These are phyloP conservation scores for Pyrus bretschneideri DNA, from an alignment of 306 rosid species.

Conservation along the genomic window DNA sequence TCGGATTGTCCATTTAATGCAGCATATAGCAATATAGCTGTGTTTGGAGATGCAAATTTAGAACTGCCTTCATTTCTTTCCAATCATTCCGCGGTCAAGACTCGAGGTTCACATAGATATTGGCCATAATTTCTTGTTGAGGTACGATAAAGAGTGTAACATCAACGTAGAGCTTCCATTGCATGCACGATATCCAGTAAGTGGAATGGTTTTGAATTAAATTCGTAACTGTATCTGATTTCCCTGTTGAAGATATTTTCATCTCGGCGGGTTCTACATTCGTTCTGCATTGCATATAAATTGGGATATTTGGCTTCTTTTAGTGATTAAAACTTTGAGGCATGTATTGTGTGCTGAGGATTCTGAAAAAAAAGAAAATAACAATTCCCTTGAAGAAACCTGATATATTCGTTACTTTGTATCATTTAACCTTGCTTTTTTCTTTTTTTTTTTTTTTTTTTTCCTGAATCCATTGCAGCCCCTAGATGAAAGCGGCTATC, in stretches of 20 bases:
- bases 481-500: slow-evolving; percentile 62
- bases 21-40: slow-evolving; percentile 54
- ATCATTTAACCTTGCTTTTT: neutral
- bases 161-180: slow-evolving; percentile 53
- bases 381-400: no score
- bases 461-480: slow-evolving; percentile 39
- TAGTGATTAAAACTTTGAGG: neutral
- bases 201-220: neutral
- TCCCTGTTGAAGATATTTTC: neutral
- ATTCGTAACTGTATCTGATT: neutral
- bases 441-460: neutral
- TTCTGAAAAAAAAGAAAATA: no score
- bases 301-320: neutral
- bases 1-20: slow-evolving; percentile 16
- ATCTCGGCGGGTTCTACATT: neutral
- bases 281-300: neutral
- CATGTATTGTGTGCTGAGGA: neutral
- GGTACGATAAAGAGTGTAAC: slow-evolving; percentile 18
- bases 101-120: slow-evolving; percentile 54
- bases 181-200: slow-evolving; percentile 82
- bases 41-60: slow-evolving; percentile 82
- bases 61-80: slow-evolving; percentile 81
- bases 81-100: slow-evolving; percentile 52
- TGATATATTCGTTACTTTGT: neutral
- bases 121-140: slow-evolving; percentile 27